Evolutionary conservation across 2,329 filamentous ascomycete species (phyloP).

Genomic region (Penicillium sp.): DNA sequence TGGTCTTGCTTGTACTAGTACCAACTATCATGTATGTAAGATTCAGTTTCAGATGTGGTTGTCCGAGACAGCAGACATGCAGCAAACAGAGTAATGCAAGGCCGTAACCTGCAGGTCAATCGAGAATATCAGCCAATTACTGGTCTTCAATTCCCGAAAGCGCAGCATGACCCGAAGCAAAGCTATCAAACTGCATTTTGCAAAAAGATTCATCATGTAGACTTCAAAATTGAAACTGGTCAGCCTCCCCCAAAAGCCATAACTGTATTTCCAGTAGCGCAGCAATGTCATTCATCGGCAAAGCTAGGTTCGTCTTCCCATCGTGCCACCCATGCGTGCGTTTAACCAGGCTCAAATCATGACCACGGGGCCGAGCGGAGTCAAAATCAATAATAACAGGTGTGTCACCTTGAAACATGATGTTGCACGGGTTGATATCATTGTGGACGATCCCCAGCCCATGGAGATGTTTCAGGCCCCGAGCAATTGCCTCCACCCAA

Average conservation of each 20-base stretch:
- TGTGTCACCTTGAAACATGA: conserved; percentile 61
- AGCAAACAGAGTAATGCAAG: not conserved
- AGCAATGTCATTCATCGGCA: conserved; percentile 4
- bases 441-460: conserved; percentile 83
- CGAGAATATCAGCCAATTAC: not conserved
- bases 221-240: conserved; percentile 2
- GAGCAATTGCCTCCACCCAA: conserved; percentile 17
- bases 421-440: conserved; percentile 90
- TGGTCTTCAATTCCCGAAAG: not conserved
- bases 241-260: not conserved
- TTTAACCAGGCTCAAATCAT: conserved; percentile 1
- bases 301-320: not conserved
- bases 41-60: not conserved
- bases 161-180: not conserved
- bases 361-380: conserved; percentile 1
- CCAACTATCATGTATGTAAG: not conserved
- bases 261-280: conserved; percentile 5
- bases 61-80: not conserved
- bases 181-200: not conserved
- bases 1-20: not conserved
- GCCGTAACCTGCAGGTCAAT: not conserved
- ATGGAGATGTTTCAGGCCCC: conserved; percentile 78
- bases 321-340: conserved; percentile 7
- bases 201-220: not conserved
- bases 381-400: conserved; percentile 17